phyloP scores from a whole-genome alignment of 495 filamentous ascomycete species.

The Hypoxylon intermedium region DNA sequence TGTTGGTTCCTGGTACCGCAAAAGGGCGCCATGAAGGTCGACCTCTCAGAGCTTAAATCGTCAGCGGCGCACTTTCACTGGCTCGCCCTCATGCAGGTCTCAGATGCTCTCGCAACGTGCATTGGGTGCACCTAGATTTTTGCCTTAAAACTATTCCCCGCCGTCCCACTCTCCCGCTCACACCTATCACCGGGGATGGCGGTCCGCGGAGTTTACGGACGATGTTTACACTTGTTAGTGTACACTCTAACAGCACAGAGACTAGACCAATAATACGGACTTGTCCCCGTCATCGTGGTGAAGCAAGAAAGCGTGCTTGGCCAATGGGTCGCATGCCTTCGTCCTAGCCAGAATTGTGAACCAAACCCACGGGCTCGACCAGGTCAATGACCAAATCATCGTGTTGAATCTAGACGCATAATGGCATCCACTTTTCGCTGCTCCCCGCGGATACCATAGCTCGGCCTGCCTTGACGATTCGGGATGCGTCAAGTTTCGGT shows the following conservation, averaged over 20 bases:
- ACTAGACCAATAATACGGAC: slow-evolving; percentile 13
- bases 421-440: slow-evolving; percentile 23
- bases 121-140: slow-evolving; percentile 24
- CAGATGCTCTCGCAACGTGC: slow-evolving; percentile 24
- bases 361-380: not conserved
- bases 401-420: slow-evolving; percentile 2
- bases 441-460: slow-evolving; percentile 16
- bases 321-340: not conserved
- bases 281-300: slow-evolving; percentile 5
- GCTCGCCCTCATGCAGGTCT: slow-evolving; percentile 29
- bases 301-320: not conserved
- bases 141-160: slow-evolving; percentile 24
- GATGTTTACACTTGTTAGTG: no score
- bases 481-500: slow-evolving; percentile 29
- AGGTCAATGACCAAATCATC: slow-evolving; percentile 3
- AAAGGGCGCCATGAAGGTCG: slow-evolving; percentile 3
- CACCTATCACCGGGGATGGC: slow-evolving; percentile 27
- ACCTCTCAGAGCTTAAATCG: slow-evolving; percentile 27
- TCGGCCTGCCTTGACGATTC: slow-evolving; percentile 3
- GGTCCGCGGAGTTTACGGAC: slow-evolving; percentile 3
- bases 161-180: slow-evolving; percentile 17
- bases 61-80: slow-evolving; percentile 25
- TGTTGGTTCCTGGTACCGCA: slow-evolving; percentile 21
- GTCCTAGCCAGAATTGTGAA: slow-evolving; percentile 6
- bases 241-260: slow-evolving; percentile 10